These are phyloP conservation scores for Suillus fuscotomentosus DNA, from an alignment of 768 basidiomycete species.

Conservation along the genomic window DNA sequence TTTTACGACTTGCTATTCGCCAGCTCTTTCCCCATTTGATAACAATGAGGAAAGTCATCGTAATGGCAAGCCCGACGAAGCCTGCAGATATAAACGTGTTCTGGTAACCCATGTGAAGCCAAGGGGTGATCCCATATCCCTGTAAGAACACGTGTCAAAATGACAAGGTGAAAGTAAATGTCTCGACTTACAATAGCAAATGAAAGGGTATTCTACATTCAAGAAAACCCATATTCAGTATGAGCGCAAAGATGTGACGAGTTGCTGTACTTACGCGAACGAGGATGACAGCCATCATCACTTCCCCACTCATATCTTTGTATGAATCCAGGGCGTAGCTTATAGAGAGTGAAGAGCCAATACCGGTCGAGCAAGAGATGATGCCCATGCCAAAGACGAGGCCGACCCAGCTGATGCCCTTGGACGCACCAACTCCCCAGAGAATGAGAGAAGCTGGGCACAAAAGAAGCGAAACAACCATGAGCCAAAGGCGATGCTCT, in stretches of 20 bases:
- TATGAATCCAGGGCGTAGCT: conserved; percentile 20
- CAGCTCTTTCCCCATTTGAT: conserved; percentile 17
- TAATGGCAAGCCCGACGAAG: conserved; percentile 19
- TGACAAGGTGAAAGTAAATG: background rate
- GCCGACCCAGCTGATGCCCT: conserved; percentile 13
- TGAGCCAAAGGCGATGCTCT: conserved; percentile 24
- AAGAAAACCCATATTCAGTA: background rate
- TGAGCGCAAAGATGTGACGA: background rate
- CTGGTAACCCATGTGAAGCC: conserved; percentile 19
- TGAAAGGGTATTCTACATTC: conserved; percentile 15
- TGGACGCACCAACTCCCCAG: conserved; percentile 20
- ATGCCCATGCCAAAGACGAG: conserved; percentile 21
- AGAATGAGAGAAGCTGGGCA: conserved; percentile 19
- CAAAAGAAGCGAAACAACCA: conserved; percentile 18
- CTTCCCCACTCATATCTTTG: conserved; percentile 19
- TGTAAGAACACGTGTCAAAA: conserved; percentile 1
- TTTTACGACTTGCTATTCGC: conserved; percentile 14
- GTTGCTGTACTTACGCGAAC: conserved; percentile 13
- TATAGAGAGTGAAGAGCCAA: conserved; percentile 18
- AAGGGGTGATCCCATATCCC: conserved; percentile 22
- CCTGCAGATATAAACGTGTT: conserved; percentile 18
- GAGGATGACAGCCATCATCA: conserved; percentile 21
- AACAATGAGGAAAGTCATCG: conserved; percentile 18
- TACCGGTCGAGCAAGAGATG: conserved; percentile 20
- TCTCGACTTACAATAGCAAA: conserved; percentile 16